Base-by-base conservation (phyloP, 768 basidiomycete genomes). In the Hygrophorus pudorinus region DNA sequence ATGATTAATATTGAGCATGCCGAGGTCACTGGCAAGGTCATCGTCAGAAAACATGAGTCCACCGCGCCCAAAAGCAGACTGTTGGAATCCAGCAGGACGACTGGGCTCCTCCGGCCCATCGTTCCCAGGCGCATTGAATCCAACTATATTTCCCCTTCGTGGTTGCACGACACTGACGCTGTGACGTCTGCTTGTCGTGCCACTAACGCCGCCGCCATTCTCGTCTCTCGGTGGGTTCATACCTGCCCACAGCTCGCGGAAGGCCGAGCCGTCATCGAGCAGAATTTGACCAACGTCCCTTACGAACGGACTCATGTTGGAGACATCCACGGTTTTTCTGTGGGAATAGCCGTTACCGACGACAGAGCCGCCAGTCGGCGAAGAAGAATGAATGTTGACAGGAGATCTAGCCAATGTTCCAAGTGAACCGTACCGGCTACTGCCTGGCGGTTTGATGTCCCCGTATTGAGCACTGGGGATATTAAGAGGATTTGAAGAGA, bases 241-340 rank as follows among this genome's bases (percentile, higher is more conserved):
- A n/a, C 80, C 77, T 0, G 79, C 71, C 85, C 85, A 88, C 3
- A 87, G 67, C 50, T 86, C 82, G 28, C 81, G 69, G 52, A 86
- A 75, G 0, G 79, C 78, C 0, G 79, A 74, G 3, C 76, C 78
- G 45, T 88, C 85, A 54, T 87, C 84, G 39, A 81, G 61, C 29
- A 88, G 61, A 45, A 89, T 85, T 60, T 83, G 78, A 5, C 76
- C 78, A 13, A 90, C 82, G 58, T 91, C 85, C 17, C 87, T 68
- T n/a, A 85, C 76, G 57, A 91, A 90, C 0, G 87, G 88, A 50
- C 77, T 80, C 75, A 86, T 84, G 58, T 89, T 90, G 24, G 85
- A 83, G 33, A 76, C 61, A 60, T 88, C 72, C 38, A 40, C 51
- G 42, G 57, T 52, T 48, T 62, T 68, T 56, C 63, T 65, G 47